These are phyloP conservation scores for Magnolia officinalis DNA, from an alignment of 164 flowering plant species.

Conservation along the genomic window DNA sequence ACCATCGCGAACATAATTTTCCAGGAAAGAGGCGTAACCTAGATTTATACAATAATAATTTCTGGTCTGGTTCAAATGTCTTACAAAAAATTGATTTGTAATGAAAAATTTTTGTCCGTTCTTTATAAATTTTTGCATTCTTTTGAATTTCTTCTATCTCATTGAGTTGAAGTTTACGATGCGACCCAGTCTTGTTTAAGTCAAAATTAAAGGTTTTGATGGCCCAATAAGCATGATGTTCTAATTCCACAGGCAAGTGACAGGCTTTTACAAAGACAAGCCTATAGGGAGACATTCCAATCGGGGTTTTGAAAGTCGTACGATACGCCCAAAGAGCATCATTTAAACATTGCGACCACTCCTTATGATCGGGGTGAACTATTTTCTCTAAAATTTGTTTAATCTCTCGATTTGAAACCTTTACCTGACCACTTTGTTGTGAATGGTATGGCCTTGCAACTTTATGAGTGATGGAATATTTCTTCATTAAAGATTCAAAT, in stretches of 20 bases:
- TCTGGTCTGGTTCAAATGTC: not conserved
- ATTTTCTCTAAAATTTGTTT: not conserved
- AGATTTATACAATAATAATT: not conserved
- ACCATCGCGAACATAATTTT: not conserved
- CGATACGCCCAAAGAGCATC: not conserved
- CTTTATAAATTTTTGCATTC: not conserved
- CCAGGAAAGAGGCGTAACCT: not conserved
- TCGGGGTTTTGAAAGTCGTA: too few species aligned
- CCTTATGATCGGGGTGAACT: not conserved
- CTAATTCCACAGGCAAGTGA: too few species aligned
- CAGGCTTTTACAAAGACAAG: not conserved
- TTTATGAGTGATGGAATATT: not conserved
- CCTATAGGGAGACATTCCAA: too few species aligned
- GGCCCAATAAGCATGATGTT: not conserved
- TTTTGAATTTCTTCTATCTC: not conserved
- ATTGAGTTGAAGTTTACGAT: not conserved
- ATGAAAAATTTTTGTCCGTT: not conserved
- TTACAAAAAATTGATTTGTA: not conserved
- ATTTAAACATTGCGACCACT: not conserved
- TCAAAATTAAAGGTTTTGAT: not conserved
- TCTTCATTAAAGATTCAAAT: not conserved
- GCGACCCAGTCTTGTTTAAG: not conserved
- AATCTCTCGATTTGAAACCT: not conserved
- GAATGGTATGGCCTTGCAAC: not conserved
- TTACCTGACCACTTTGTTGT: not conserved